phyloP scores from a whole-genome alignment of 176 grass and related monocot species.

The Zizania latifolia region DNA sequence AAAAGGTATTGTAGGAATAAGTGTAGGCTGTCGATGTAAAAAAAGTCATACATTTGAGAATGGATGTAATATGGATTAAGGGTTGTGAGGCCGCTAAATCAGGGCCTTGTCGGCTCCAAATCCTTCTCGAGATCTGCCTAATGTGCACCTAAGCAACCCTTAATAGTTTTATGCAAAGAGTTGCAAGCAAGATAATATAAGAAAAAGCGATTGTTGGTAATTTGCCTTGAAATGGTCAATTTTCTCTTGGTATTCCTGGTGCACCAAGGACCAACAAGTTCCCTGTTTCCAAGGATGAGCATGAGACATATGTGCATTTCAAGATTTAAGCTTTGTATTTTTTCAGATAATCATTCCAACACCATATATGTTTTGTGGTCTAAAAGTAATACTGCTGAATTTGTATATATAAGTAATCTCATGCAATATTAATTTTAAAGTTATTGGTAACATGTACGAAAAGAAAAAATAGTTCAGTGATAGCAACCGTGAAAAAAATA shows the following conservation, averaged over 20 bases:
- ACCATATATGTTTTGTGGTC: not conserved
- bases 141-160: slow-evolving; percentile 7
- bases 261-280: not conserved
- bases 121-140: slow-evolving; percentile 37
- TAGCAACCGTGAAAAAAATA: not conserved
- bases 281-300: not conserved
- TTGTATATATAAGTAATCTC: no score
- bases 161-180: not conserved
- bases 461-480: not conserved
- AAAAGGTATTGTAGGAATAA: no score
- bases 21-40: no score
- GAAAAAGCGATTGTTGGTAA: slow-evolving; percentile 9
- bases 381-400: not conserved
- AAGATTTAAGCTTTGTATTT: not conserved
- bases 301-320: not conserved
- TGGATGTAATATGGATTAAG: not conserved
- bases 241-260: slow-evolving; percentile 21
- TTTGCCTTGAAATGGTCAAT: slow-evolving; percentile 28
- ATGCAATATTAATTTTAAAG: not conserved
- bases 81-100: slow-evolving; percentile 19
- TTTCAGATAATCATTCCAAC: not conserved
- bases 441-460: not conserved
- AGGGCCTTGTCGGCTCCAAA: not conserved
- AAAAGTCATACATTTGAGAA: no score
- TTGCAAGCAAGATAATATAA: not conserved